These are phyloP conservation scores for Trichocladium antarcticum DNA, from an alignment of 495 filamentous ascomycete genomes.

Conservation along the genomic window DNA sequence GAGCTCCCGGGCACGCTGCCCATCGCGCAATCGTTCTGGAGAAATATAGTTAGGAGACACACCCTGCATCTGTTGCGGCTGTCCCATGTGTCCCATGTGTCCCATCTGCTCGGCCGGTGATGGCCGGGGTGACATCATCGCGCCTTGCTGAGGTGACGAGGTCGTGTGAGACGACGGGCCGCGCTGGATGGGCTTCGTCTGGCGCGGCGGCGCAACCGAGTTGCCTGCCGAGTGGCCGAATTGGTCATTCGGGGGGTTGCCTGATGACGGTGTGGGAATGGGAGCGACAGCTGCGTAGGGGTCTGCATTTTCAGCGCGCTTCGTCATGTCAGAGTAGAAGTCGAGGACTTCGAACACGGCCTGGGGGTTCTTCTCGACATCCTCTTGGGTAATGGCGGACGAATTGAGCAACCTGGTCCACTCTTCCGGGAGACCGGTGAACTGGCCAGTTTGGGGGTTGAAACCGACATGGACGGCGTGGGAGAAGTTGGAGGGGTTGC, in stretches of 20 bases:
- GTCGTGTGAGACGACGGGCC: slow-evolving; percentile 36
- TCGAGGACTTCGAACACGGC: slow-evolving; percentile 94
- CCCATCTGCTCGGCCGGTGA: slow-evolving; percentile 33
- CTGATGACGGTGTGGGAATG: slow-evolving; percentile 50
- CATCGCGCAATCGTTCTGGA: slow-evolving; percentile 47
- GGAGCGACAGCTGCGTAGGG: slow-evolving; percentile 51
- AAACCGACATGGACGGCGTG: slow-evolving; percentile 97
- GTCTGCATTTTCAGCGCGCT: slow-evolving; percentile 69
- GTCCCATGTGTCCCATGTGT: slow-evolving; percentile 26
- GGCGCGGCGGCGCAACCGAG: slow-evolving; percentile 70
- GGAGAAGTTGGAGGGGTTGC: slow-evolving; percentile 93
- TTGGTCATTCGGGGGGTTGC: slow-evolving; percentile 52
- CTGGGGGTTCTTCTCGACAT: slow-evolving; percentile 96
- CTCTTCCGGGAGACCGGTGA: slow-evolving; percentile 84
- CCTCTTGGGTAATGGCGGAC: slow-evolving; percentile 93
- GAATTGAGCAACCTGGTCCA: slow-evolving; percentile 93
- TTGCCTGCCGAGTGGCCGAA: slow-evolving; percentile 51
- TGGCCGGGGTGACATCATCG: slow-evolving; percentile 27
- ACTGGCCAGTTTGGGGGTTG: slow-evolving; percentile 83
- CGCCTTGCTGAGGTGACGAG: slow-evolving; percentile 19
- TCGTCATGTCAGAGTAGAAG: slow-evolving; percentile 93
- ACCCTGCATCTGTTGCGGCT: slow-evolving; percentile 30
- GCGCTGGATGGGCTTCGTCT: slow-evolving; percentile 38
- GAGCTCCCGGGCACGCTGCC: slow-evolving; percentile 34
- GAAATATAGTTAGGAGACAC: slow-evolving; percentile 38